Conservation (phyloP, 768 basidiomycete species). For the Postia placenta region DNA sequence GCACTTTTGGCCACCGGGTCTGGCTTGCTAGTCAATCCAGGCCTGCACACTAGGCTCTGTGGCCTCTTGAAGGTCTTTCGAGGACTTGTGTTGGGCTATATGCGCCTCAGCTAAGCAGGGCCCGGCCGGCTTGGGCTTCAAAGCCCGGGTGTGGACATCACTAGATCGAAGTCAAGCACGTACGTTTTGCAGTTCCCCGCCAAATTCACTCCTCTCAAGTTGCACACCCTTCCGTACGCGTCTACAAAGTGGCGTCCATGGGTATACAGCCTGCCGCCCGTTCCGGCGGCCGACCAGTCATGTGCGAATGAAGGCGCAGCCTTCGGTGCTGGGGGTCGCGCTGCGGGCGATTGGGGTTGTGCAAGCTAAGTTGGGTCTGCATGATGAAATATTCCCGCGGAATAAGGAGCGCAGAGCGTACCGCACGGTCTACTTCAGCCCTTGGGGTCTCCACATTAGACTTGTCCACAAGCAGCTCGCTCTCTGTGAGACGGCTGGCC, state of each 20-base stretch:
- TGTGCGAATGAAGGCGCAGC: slow-evolving; percentile 47
- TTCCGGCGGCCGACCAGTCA: slow-evolving; percentile 58
- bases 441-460: not conserved
- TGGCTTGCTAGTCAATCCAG: too few species aligned
- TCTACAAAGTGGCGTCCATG: slow-evolving; percentile 84
- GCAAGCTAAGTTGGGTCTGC: not conserved
- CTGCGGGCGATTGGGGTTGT: not conserved
- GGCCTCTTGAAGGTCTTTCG: too few species aligned
- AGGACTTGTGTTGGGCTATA: too few species aligned
- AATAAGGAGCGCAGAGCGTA: not conserved
- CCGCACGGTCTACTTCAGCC: not conserved
- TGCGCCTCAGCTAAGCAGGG: too few species aligned
- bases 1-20: too few species aligned
- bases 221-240: slow-evolving; percentile 70
- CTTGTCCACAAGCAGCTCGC: not conserved
- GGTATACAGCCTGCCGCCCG: slow-evolving; percentile 48
- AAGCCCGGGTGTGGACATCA: too few species aligned
- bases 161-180: too few species aligned
- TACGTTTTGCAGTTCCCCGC: slow-evolving; percentile 81
- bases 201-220: slow-evolving; percentile 80
- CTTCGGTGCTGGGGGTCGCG: not conserved
- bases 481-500: not conserved
- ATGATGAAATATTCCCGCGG: not conserved
- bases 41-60: too few species aligned
- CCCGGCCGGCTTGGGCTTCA: too few species aligned